Percentiles rank a stretch among this genome's conserved stretches.
These are phyloP conservation scores for Parmelia sp. DNA, from an alignment of 495 filamentous ascomycete genomes.

Conservation along the genomic window DNA sequence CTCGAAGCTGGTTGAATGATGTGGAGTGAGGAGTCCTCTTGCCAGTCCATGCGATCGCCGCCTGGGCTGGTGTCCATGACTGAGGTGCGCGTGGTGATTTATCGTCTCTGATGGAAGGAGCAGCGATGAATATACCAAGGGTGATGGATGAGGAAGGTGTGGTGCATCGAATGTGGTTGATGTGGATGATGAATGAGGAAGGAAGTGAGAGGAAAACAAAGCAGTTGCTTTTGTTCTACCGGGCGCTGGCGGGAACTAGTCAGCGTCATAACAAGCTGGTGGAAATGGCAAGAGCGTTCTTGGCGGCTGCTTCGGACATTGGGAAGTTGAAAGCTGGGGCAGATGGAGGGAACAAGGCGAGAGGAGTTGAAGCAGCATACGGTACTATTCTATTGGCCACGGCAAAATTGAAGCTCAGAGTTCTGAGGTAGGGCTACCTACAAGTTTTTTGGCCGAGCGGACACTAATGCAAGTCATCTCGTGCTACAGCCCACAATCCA, in stretches of 20 bases:
- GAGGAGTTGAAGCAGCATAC: slow-evolving; percentile 1
- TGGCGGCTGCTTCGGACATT: not conserved
- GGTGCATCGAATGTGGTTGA: not conserved
- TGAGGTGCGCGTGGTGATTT: not conserved
- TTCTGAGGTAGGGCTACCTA: not conserved
- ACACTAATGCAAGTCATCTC: slow-evolving; percentile 13
- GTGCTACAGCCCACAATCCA: not conserved
- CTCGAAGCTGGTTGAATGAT: slow-evolving; percentile 1
- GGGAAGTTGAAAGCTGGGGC: not conserved
- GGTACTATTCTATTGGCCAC: too few relatives aligned
- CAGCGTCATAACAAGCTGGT: not conserved
- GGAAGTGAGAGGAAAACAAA: slow-evolving; percentile 4
- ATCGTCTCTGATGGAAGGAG: not conserved
- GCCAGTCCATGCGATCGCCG: not conserved
- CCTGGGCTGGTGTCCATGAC: not conserved
- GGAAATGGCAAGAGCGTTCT: not conserved
- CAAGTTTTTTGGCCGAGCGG: slow-evolving; percentile 6
- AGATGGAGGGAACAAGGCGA: not conserved
- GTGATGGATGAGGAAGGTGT: not conserved
- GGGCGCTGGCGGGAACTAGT: not conserved
- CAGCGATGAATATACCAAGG: not conserved
- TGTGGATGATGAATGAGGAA: slow-evolving; percentile 1
- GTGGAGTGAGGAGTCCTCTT: slow-evolving; percentile 4
- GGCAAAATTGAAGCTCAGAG: not conserved
- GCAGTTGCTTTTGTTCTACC: not conserved